phyloP scores from a whole-genome alignment of 1,139 yeast species.

The Meyerozyma smithsonii region DNA sequence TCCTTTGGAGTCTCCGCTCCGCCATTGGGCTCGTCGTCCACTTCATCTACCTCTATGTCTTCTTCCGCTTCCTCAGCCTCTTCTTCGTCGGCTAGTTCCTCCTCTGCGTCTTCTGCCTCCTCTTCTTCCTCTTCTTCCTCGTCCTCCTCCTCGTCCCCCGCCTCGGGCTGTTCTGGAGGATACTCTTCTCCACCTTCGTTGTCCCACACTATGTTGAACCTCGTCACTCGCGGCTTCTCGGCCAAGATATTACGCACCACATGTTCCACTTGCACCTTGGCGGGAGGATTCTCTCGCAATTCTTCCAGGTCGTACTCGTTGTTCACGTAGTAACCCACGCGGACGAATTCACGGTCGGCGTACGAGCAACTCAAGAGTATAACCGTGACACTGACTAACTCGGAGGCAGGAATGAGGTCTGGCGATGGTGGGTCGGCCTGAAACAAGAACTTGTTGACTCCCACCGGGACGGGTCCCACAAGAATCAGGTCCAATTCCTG shows the following conservation, averaged over 20 bases:
- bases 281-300: constrained; percentile 88
- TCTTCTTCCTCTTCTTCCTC: constrained; percentile 49
- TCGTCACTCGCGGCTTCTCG: constrained; percentile 94
- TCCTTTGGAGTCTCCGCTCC: constrained; percentile 15
- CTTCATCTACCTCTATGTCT: constrained; percentile 28
- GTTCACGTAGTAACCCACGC: constrained; percentile 96
- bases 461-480: constrained; percentile 98
- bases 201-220: constrained; percentile 96
- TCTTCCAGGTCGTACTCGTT: constrained; percentile 95
- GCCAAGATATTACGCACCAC: constrained; percentile 93
- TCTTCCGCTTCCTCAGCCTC: constrained; percentile 35
- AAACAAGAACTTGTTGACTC: constrained; percentile 86
- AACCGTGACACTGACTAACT: constrained; percentile 91
- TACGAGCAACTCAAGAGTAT: constrained; percentile 88
- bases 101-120: constrained; percentile 57
- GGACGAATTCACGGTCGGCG: constrained; percentile 87
- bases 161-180: constrained; percentile 54
- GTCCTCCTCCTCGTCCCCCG: constrained; percentile 57
- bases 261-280: constrained; percentile 88
- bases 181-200: constrained; percentile 65
- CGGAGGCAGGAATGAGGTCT: constrained; percentile 92
- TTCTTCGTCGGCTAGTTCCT: constrained; percentile 43
- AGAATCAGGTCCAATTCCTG: constrained; percentile 92
- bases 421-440: constrained; percentile 97
- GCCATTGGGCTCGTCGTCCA: background rate